Conservation (phyloP, 2,329 filamentous ascomycete genomes). For the Hypoxylon sp. region DNA sequence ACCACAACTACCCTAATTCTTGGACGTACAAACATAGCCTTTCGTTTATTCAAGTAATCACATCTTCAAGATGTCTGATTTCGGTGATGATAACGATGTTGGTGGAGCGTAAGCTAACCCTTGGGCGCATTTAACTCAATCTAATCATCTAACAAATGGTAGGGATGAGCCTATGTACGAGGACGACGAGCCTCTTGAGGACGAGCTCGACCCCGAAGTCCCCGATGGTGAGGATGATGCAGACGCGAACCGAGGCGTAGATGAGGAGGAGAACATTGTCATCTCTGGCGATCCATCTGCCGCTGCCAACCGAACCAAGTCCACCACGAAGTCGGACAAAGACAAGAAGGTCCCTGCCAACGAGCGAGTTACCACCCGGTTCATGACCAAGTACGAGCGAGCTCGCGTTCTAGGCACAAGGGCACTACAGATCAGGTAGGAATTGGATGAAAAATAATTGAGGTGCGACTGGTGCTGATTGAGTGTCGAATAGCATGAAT, state of each 20-base stretch:
- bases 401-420: constrained; percentile 92
- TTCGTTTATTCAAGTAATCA: constrained; percentile 11
- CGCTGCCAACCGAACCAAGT: constrained; percentile 62
- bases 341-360: constrained; percentile 92
- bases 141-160: constrained; percentile 26
- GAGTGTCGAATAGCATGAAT: constrained; percentile 73
- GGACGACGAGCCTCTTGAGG: constrained; percentile 69
- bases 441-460: too few relatives aligned
- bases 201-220: constrained; percentile 65
- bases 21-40: constrained; percentile 13
- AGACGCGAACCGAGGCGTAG: constrained; percentile 61
- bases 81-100: constrained; percentile 44
- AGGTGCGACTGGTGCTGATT: constrained; percentile 44
- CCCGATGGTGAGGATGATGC: constrained; percentile 61
- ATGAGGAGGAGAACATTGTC: constrained; percentile 67
- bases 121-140: constrained; percentile 8
- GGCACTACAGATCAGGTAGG: constrained; percentile 82
- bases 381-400: constrained; percentile 99
- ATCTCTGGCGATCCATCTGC: constrained; percentile 70
- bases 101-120: constrained; percentile 36
- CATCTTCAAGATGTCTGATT: constrained; percentile 44
- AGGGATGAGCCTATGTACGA: constrained; percentile 78
- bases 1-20: constrained; percentile 19
- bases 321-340: constrained; percentile 65
- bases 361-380: constrained; percentile 90